Percentiles rank a stretch among this genome's conserved stretches.
Evolutionary conservation across 495 filamentous ascomycete species (phyloP).

Genomic region (Rhypophila decipiens): DNA sequence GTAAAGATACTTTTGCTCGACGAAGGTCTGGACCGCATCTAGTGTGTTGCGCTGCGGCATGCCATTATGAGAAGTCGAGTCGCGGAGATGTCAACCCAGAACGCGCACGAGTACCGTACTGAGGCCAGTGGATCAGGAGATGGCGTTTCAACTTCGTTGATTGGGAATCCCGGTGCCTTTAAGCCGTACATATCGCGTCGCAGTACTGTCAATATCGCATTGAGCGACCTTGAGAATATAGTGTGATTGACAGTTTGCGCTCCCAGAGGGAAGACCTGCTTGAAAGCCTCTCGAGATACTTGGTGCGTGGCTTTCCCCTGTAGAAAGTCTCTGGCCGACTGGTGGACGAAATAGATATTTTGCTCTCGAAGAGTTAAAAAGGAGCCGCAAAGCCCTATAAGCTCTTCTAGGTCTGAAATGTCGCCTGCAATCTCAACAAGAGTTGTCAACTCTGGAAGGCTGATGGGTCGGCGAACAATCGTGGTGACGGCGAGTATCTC

Average conservation of each 20-base stretch:
- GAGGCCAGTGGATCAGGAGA: constrained; percentile 23
- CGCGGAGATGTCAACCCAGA: too few relatives aligned
- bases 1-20: neutral
- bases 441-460: constrained; percentile 14
- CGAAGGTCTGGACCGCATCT: neutral
- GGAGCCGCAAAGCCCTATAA: neutral
- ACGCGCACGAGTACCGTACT: constrained; percentile 30
- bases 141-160: constrained; percentile 7
- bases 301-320: neutral
- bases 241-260: neutral
- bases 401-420: neutral
- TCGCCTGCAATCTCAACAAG: constrained; percentile 1
- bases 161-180: too few relatives aligned
- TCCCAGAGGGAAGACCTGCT: neutral
- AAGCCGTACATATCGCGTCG: too few relatives aligned
- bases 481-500: constrained; percentile 7
- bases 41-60: constrained; percentile 9
- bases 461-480: too few relatives aligned
- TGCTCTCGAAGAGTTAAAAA: constrained; percentile 13
- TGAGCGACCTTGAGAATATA: neutral
- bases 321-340: too few relatives aligned
- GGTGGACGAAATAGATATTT: constrained; percentile 25
- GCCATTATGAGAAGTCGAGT: neutral
- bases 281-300: neutral
- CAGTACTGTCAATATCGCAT: neutral